A percentile compares a stretch with the other conserved stretches of the same genome.
Conservation (phyloP, 2,329 filamentous ascomycete species). For the Westerdykella ornata region DNA sequence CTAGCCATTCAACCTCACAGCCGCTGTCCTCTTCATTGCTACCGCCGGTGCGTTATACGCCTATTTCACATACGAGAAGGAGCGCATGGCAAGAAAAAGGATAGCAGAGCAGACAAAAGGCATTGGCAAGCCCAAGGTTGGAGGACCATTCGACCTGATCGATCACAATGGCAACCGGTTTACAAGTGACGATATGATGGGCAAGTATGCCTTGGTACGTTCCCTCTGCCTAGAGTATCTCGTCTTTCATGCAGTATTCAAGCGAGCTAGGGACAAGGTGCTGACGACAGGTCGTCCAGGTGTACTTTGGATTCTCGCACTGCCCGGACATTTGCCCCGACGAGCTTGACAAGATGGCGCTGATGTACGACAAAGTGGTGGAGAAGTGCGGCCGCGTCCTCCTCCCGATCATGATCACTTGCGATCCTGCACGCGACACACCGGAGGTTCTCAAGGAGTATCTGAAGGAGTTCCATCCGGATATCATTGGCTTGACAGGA, state of each 20-base stretch:
- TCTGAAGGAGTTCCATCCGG: conserved; percentile 80
- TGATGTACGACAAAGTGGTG: conserved; percentile 70
- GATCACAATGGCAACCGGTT: conserved; percentile 77
- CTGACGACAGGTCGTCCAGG: conserved; percentile 43
- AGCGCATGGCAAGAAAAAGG: conserved; percentile 78
- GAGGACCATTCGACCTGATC: conserved; percentile 73
- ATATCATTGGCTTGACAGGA: conserved; percentile 82
- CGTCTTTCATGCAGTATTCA: too few species aligned
- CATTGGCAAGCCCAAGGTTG: conserved; percentile 86
- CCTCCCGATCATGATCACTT: conserved; percentile 85
- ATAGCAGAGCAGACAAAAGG: conserved; percentile 90
- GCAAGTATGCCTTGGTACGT: conserved; percentile 71
- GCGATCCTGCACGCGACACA: conserved; percentile 86
- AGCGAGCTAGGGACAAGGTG: background rate
- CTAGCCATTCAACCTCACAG: conserved; percentile 89
- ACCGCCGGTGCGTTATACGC: conserved; percentile 71
- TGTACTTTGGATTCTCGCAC: conserved; percentile 98
- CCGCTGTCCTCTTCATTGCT: conserved; percentile 74
- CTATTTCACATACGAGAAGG: conserved; percentile 93
- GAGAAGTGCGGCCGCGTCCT: conserved; percentile 48
- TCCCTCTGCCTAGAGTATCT: background rate
- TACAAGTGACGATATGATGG: conserved; percentile 73
- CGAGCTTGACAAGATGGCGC: conserved; percentile 98
- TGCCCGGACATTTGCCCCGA: conserved; percentile 98
- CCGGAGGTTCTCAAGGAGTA: conserved; percentile 80